Conservation (phyloP, 176 grass and related monocot species). For the Puccinellia tenuiflora region DNA sequence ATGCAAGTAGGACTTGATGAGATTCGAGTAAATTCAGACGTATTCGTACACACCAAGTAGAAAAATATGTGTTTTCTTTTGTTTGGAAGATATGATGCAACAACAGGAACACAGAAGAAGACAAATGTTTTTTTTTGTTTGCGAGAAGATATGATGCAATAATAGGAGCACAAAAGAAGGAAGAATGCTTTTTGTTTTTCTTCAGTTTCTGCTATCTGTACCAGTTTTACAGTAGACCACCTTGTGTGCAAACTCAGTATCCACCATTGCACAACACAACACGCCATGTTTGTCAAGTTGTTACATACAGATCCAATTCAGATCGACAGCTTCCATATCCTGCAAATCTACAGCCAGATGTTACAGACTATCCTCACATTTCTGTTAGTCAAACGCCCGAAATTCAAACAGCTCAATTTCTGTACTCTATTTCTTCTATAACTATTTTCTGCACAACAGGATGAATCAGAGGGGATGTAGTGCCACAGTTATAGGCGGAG, state of each 20-base stretch:
- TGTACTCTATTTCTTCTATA: constrained; percentile 14
- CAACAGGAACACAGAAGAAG: not conserved
- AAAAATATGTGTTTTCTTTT: too few relatives aligned
- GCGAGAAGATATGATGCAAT: not conserved
- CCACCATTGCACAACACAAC: constrained; percentile 23
- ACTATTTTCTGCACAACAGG: constrained; percentile 12
- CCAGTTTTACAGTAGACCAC: constrained; percentile 30
- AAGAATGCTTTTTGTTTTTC: not conserved
- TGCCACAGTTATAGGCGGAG: constrained; percentile 2
- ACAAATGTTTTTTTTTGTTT: too few relatives aligned
- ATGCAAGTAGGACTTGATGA: too few relatives aligned
- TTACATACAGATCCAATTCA: constrained; percentile 28
- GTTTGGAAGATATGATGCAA: too few relatives aligned
- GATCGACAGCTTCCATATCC: not conserved
- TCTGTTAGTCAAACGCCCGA: constrained; percentile 16
- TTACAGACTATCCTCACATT: not conserved
- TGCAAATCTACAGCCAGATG: constrained; percentile 15
- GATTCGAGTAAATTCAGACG: too few relatives aligned
- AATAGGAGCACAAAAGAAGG: not conserved
- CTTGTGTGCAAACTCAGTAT: constrained; percentile 18
- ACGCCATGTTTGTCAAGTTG: constrained; percentile 18
- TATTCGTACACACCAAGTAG: too few relatives aligned
- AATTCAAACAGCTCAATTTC: constrained; percentile 4
- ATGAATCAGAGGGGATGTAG: not conserved
- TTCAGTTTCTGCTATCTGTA: constrained; percentile 17